These are phyloP conservation scores for Diaporthe humulicola DNA, from an alignment of 2,329 filamentous ascomycete species.

Conservation along the genomic window DNA sequence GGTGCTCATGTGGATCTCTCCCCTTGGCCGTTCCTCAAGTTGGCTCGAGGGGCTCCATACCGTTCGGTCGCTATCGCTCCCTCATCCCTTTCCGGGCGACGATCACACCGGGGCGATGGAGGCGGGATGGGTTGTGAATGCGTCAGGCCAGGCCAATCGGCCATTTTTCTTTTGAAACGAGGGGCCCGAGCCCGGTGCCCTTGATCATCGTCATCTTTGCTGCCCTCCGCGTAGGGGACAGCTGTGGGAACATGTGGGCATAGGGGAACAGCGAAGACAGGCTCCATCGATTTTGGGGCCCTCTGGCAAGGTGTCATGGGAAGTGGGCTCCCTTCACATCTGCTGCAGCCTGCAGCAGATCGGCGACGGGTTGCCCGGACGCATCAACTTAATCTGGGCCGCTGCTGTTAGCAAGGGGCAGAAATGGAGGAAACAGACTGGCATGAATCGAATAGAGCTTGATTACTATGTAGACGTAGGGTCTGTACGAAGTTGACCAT, in stretches of 20 bases:
- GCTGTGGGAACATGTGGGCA: slow-evolving; percentile 8
- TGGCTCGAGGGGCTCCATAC: neutral
- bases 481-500: neutral
- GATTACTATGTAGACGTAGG: neutral
- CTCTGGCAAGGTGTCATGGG: slow-evolving; percentile 7
- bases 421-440: neutral
- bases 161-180: slow-evolving; percentile 15
- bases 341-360: slow-evolving; percentile 5
- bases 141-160: slow-evolving; percentile 4
- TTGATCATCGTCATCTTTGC: slow-evolving; percentile 7
- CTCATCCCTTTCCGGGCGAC: slow-evolving; percentile 14
- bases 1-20: neutral
- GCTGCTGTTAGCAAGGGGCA: neutral
- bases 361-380: slow-evolving; percentile 24
- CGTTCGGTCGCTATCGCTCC: neutral
- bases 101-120: slow-evolving; percentile 8
- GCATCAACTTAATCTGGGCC: slow-evolving; percentile 21
- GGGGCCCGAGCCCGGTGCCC: neutral
- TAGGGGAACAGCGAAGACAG: neutral
- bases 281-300: neutral
- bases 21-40: neutral
- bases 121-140: neutral
- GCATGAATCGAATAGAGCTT: neutral
- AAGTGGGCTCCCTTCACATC: slow-evolving; percentile 3
- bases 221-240: neutral